Percentiles rank a stretch among this genome's conserved stretches.
Evolutionary conservation across 495 filamentous ascomycete species (phyloP).

Genomic region (Hypoxylon intermedium): DNA sequence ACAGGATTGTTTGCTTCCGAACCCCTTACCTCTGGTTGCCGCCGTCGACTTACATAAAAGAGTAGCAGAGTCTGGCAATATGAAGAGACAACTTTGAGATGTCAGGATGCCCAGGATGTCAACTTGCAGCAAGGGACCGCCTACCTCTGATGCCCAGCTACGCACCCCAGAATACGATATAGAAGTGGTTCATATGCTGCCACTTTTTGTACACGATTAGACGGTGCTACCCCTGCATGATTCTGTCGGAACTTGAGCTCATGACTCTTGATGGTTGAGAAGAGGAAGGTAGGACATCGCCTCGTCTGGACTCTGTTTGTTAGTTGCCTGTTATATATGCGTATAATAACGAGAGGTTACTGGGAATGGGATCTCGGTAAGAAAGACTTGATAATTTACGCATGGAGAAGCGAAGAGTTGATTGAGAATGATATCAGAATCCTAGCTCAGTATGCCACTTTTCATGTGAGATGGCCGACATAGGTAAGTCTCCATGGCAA

Average conservation of each 20-base stretch:
- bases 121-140: too few species aligned
- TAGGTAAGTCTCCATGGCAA: too few species aligned
- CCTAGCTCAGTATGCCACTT: too few species aligned
- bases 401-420: background rate
- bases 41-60: too few species aligned
- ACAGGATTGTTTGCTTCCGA: background rate
- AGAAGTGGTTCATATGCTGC: background rate
- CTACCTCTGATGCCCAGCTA: too few species aligned
- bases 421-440: background rate
- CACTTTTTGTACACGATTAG: background rate
- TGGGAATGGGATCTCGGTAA: background rate
- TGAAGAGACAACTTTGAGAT: background rate
- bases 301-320: background rate
- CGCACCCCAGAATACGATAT: background rate
- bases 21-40: background rate
- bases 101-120: too few species aligned
- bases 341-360: background rate
- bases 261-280: background rate
- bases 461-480: too few species aligned
- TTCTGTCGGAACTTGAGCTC: background rate
- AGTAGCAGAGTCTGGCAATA: background rate
- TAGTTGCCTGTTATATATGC: background rate
- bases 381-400: background rate
- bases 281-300: too few species aligned
- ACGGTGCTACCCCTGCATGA: slow-evolving; percentile 5